Evolutionary conservation across 177 flowering plant genomes (phyloP).

Genomic region (Vitis hybrid): DNA sequence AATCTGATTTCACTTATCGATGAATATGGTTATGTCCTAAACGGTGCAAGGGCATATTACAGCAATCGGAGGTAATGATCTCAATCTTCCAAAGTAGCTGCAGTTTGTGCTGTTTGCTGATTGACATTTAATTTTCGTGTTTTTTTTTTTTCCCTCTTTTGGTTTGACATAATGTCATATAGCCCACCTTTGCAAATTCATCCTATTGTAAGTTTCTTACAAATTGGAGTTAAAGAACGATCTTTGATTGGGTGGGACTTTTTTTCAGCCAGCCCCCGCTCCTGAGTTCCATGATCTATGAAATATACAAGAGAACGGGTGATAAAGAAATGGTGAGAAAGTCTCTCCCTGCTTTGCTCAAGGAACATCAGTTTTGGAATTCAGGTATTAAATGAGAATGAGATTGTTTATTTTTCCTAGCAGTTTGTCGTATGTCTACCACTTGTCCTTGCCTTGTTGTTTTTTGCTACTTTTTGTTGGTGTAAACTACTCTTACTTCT

Average conservation of each 20-base stretch:
- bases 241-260: too few relatives aligned
- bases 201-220: not conserved
- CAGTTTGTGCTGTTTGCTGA: too few relatives aligned
- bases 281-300: conserved; percentile 49
- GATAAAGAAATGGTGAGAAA: conserved; percentile 36
- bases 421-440: too few relatives aligned
- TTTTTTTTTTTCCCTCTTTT: not conserved
- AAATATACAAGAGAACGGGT: conserved; percentile 35
- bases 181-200: not conserved
- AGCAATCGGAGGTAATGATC: conserved; percentile 73
- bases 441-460: not conserved
- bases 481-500: not conserved
- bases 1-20: conserved; percentile 73
- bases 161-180: not conserved
- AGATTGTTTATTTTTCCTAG: too few relatives aligned
- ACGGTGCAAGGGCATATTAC: conserved; percentile 87
- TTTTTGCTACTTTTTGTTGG: not conserved
- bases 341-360: conserved; percentile 46
- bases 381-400: conserved; percentile 31
- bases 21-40: conserved; percentile 68
- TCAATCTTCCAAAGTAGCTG: too few relatives aligned
- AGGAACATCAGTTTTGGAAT: conserved; percentile 50
- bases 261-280: conserved; percentile 60
- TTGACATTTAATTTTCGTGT: too few relatives aligned
- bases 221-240: not conserved